These are phyloP conservation scores for Ceratonia siliqua DNA, from an alignment of 306 rosid genomes.

Conservation along the genomic window DNA sequence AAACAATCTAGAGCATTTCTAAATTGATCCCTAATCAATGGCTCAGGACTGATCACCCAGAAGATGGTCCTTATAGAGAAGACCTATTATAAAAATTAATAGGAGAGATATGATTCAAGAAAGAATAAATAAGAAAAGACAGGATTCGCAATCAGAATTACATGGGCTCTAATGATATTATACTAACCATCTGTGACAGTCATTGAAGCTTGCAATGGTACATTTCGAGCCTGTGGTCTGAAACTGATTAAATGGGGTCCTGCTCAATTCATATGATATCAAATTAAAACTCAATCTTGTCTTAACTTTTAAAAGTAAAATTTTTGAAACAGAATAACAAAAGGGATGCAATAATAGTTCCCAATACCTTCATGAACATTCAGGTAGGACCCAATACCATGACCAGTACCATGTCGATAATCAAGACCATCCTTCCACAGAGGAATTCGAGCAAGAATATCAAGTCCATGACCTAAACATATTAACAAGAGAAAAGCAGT, in stretches of 20 bases:
- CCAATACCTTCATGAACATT: conserved; percentile 92
- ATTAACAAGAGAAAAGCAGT: conserved; percentile 17
- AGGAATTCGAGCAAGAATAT: conserved; percentile 94
- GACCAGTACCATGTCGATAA: conserved; percentile 99
- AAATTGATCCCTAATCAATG: not conserved
- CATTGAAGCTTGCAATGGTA: conserved; percentile 89
- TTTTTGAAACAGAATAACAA: conserved; percentile 6
- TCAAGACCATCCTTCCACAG: conserved; percentile 96
- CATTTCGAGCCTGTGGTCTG: conserved; percentile 84
- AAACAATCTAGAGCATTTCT: not conserved
- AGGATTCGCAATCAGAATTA: not conserved
- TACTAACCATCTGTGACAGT: conserved; percentile 95
- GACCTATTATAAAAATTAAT: not conserved
- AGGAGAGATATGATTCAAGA: not conserved
- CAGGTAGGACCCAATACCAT: conserved; percentile 96
- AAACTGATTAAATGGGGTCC: conserved; percentile 98
- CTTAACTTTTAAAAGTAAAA: not conserved
- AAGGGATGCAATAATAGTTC: conserved; percentile 23
- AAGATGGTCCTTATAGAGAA: not conserved
- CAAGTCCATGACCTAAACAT: conserved; percentile 71
- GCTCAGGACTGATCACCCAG: not conserved
- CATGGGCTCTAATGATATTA: conserved; percentile 7
- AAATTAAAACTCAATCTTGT: not conserved
- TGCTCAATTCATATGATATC: conserved; percentile 40
- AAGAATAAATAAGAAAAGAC: not conserved